A percentile compares a stretch with the other conserved stretches of the same genome.
These are phyloP conservation scores for Sporothrix curviconia DNA, from an alignment of 2,329 filamentous ascomycete species.

Conservation along the genomic window DNA sequence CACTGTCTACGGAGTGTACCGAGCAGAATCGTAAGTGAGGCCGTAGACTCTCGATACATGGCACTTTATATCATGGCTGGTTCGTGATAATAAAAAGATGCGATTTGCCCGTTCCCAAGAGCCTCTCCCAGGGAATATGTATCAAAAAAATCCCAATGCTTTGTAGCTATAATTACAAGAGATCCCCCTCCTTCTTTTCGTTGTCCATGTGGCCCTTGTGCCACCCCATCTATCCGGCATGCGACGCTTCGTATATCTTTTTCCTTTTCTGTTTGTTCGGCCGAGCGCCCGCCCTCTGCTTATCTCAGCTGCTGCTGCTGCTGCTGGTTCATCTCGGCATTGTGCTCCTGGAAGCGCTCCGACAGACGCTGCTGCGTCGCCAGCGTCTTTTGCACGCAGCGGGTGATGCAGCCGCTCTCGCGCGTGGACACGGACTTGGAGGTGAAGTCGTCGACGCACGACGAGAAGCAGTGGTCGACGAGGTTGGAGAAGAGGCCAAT, in stretches of 20 bases:
- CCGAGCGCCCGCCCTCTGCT: neutral
- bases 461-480: constrained; percentile 86
- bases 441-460: constrained; percentile 97
- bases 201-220: neutral
- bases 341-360: constrained; percentile 76
- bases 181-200: neutral
- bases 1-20: no score
- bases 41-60: no score
- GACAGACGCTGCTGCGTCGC: constrained; percentile 84
- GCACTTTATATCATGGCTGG: no score
- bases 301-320: constrained; percentile 36
- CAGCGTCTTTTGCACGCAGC: constrained; percentile 94
- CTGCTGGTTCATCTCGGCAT: constrained; percentile 52
- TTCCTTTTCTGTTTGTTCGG: no score
- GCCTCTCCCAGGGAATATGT: neutral
- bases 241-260: no score
- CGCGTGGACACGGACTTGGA: constrained; percentile 85
- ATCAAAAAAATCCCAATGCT: neutral
- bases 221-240: neutral
- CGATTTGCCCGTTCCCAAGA: neutral
- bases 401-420: constrained; percentile 86
- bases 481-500: constrained; percentile 73
- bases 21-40: no score
- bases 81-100: constrained; percentile 6
- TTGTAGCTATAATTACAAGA: constrained; percentile 5